phyloP scores from a whole-genome alignment of 768 basidiomycete species.

The Dacryopinax primogenitus region DNA sequence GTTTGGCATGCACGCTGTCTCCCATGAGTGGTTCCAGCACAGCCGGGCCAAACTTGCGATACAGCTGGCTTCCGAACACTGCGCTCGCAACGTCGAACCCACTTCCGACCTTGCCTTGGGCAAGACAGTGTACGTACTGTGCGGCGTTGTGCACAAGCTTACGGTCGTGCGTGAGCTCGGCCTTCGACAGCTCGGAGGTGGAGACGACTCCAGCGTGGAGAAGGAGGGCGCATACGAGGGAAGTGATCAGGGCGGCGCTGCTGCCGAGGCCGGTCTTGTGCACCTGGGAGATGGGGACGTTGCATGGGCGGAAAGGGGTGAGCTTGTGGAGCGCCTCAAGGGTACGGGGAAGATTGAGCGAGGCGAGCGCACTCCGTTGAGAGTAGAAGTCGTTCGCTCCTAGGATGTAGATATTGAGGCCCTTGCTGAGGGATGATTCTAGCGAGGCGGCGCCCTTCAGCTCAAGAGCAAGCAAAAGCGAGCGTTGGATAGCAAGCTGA shows the following conservation, averaged over 20 bases:
- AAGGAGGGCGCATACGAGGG: constrained; percentile 74
- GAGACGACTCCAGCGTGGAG: constrained; percentile 58
- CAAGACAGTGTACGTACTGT: constrained; percentile 88
- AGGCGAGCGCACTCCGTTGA: constrained; percentile 69
- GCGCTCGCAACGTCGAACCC: constrained; percentile 95
- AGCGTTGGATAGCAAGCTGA: constrained; percentile 70
- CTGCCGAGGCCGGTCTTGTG: constrained; percentile 98
- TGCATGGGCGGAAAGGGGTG: constrained; percentile 61
- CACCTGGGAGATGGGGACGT: constrained; percentile 59
- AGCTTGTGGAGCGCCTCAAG: constrained; percentile 52
- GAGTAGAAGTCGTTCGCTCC: constrained; percentile 99
- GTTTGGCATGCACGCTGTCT: constrained; percentile 32
- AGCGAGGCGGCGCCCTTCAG: constrained; percentile 36
- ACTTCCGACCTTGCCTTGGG: constrained; percentile 95
- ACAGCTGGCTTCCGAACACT: constrained; percentile 87
- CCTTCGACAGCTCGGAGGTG: constrained; percentile 33
- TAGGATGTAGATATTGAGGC: constrained; percentile 66
- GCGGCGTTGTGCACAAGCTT: constrained; percentile 76
- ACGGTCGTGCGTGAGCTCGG: constrained; percentile 36
- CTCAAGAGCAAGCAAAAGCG: constrained; percentile 55
- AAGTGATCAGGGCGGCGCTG: constrained; percentile 92
- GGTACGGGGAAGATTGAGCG: constrained; percentile 47
- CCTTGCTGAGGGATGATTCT: constrained; percentile 35
- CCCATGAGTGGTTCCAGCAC: constrained; percentile 56
- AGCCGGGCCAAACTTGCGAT: constrained; percentile 69